These are phyloP conservation scores for Phylloboletellus chloephorus DNA, from an alignment of 1,284 basidiomycete genomes.

Conservation along the genomic window DNA sequence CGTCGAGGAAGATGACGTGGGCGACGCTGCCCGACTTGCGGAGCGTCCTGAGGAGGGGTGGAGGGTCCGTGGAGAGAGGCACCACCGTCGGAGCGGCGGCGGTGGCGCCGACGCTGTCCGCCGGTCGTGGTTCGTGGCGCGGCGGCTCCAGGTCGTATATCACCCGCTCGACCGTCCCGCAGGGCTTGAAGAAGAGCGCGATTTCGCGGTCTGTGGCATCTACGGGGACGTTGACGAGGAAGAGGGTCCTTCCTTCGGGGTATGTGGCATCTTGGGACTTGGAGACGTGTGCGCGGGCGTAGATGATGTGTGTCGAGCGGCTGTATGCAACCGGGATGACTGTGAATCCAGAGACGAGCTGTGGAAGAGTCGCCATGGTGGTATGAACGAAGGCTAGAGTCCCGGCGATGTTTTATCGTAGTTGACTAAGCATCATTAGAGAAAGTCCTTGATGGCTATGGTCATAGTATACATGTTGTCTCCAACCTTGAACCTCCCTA, in stretches of 20 bases:
- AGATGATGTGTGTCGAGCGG: conserved; percentile 55
- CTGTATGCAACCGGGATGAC: conserved; percentile 55
- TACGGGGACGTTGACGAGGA: conserved; percentile 81
- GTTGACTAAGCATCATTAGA: too few relatives aligned
- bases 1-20: conserved; percentile 76
- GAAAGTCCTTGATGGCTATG: too few relatives aligned
- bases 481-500: too few relatives aligned
- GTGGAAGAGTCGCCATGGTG: conserved; percentile 19
- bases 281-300: conserved; percentile 52
- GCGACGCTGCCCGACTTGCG: conserved; percentile 61
- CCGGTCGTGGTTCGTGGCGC: conserved; percentile 32
- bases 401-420: too few relatives aligned
- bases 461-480: conserved; percentile 4
- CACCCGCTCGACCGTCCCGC: conserved; percentile 73
- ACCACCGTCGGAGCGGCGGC: conserved; percentile 44
- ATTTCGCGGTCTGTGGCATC: conserved; percentile 79
- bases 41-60: conserved; percentile 56
- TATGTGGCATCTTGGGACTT: conserved; percentile 38
- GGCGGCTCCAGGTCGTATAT: conserved; percentile 43
- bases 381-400: too few relatives aligned
- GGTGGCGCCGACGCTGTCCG: too few relatives aligned
- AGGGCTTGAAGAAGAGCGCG: conserved; percentile 63
- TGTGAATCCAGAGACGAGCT: conserved; percentile 44
- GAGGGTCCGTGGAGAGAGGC: conserved; percentile 50
- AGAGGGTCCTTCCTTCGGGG: conserved; percentile 72